phyloP scores from a whole-genome alignment of 495 filamentous ascomycete genomes.

The Friedmanniomyces simplex region DNA sequence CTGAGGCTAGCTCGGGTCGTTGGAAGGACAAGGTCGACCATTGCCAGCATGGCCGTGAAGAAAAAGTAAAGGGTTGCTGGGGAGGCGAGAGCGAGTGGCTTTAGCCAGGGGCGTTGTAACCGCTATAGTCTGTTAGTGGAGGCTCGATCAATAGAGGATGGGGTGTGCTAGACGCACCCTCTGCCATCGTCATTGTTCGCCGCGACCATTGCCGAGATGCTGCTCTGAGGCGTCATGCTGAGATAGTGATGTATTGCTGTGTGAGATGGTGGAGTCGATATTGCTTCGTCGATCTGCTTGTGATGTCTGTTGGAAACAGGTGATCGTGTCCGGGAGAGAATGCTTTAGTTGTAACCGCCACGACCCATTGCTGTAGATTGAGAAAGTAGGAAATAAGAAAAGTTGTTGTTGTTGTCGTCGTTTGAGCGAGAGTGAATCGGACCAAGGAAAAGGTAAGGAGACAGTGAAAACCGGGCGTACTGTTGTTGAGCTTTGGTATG shows the following conservation, averaged over 20 bases:
- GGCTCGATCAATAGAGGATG: background rate
- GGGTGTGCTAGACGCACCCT: constrained; percentile 1
- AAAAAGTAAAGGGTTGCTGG: background rate
- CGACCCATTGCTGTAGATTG: constrained; percentile 37
- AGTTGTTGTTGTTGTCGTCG: constrained; percentile 1
- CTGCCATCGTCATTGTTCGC: constrained; percentile 16
- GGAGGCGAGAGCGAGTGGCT: background rate
- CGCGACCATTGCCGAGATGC: background rate
- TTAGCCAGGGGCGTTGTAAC: constrained; percentile 12
- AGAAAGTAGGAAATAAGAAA: constrained; percentile 8
- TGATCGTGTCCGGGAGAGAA: background rate
- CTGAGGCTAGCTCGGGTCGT: background rate
- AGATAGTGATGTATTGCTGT: background rate
- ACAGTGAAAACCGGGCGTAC: constrained; percentile 15
- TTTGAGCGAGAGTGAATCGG: constrained; percentile 1
- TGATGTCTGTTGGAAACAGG: constrained; percentile 1
- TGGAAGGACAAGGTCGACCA: background rate
- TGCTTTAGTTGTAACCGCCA: constrained; percentile 46
- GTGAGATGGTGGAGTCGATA: background rate
- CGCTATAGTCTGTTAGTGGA: constrained; percentile 7
- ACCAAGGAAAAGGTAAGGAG: constrained; percentile 7
- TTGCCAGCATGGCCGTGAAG: background rate
- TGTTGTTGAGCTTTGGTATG: background rate
- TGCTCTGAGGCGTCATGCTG: background rate
- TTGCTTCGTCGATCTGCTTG: background rate